Evolutionary conservation across 148 eudicot genomes (phyloP).

Genomic region (Nepenthes gracilis): DNA sequence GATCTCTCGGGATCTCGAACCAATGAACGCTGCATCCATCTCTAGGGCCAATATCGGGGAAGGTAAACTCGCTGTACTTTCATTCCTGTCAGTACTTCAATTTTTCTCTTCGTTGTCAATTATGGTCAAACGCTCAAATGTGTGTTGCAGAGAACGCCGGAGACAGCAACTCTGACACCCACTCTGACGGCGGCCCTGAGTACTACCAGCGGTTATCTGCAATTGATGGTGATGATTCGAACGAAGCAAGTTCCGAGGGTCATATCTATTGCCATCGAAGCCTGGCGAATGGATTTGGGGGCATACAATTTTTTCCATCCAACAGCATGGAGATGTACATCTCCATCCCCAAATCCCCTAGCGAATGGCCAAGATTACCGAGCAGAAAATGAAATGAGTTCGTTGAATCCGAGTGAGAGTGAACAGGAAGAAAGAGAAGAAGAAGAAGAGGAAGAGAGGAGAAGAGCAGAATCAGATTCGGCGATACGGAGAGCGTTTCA

Average conservation of each 20-base stretch:
- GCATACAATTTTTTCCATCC: neutral
- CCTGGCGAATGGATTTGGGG: neutral
- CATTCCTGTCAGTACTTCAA: neutral
- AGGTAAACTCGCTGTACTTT: slow-evolving; percentile 10
- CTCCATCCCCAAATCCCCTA: neutral
- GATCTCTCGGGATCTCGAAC: neutral
- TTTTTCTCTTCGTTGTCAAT: neutral
- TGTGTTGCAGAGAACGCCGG: slow-evolving; percentile 25
- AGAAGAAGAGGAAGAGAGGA: slow-evolving; percentile 30
- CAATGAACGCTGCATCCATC: slow-evolving; percentile 33
- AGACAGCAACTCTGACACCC: slow-evolving; percentile 52
- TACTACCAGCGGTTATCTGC: slow-evolving; percentile 56
- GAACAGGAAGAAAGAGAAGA: slow-evolving; percentile 11
- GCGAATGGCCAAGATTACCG: slow-evolving; percentile 39
- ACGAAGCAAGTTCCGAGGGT: slow-evolving; percentile 15
- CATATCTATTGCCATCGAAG: slow-evolving; percentile 4
- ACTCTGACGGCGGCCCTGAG: slow-evolving; percentile 35
- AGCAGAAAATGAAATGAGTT: slow-evolving; percentile 26
- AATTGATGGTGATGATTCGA: slow-evolving; percentile 12
- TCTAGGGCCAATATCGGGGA: slow-evolving; percentile 7
- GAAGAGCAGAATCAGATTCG: slow-evolving; percentile 19
- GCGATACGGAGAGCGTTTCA: slow-evolving; percentile 50
- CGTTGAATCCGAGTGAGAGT: slow-evolving; percentile 42
- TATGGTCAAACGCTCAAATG: neutral
- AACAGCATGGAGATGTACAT: neutral